phyloP scores from a whole-genome alignment of 2,329 filamentous ascomycete genomes.

The Juglanconis juglandina region DNA sequence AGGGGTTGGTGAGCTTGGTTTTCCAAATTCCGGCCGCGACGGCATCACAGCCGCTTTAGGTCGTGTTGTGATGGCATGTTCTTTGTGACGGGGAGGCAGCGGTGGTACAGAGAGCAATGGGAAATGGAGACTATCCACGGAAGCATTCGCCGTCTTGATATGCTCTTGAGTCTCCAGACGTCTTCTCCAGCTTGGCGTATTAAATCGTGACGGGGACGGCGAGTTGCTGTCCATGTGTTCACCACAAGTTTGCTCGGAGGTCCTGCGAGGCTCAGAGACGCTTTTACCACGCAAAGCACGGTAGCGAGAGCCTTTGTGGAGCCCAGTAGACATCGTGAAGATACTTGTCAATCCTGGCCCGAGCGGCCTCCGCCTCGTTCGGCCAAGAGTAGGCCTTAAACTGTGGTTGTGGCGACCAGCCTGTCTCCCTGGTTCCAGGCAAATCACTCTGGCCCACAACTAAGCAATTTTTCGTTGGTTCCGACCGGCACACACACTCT shows the following conservation, averaged over 20 bases:
- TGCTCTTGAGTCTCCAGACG: conserved; percentile 17
- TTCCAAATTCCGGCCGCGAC: background rate
- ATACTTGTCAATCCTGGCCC: background rate
- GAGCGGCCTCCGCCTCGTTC: background rate
- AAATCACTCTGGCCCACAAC: too few relatives aligned
- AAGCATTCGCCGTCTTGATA: background rate
- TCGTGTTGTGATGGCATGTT: conserved; percentile 5
- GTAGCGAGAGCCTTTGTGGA: conserved; percentile 31
- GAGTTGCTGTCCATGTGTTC: conserved; percentile 2
- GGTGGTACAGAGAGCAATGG: conserved; percentile 12
- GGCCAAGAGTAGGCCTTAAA: background rate
- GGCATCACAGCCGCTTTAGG: conserved; percentile 3
- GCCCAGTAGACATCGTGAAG: conserved; percentile 15
- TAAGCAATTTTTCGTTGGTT: too few relatives aligned
- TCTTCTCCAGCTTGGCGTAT: conserved; percentile 10
- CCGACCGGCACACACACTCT: too few relatives aligned
- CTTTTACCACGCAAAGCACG: conserved; percentile 31
- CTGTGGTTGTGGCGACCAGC: background rate
- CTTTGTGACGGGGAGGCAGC: conserved; percentile 9
- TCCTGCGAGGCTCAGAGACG: conserved; percentile 24
- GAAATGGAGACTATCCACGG: background rate
- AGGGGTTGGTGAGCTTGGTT: background rate
- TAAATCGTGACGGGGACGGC: conserved; percentile 1
- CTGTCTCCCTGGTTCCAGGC: background rate
- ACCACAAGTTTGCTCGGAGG: conserved; percentile 19